Evolutionary conservation across 1,284 basidiomycete species (phyloP), one percentile per base, ranked within the genome.

Genomic region (Ceratobasidium theobromae): DNA sequence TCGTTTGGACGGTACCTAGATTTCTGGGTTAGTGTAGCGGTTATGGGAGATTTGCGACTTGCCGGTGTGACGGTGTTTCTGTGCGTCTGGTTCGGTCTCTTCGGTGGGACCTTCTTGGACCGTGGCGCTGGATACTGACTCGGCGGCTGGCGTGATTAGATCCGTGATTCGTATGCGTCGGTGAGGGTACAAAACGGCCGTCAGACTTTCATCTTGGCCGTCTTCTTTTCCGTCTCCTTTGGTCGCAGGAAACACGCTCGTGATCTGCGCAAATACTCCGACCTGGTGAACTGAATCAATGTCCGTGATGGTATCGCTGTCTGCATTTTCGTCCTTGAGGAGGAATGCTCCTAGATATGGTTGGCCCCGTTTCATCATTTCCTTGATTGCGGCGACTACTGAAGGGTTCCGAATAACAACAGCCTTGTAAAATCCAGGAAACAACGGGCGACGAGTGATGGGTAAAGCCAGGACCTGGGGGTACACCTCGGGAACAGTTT

Each of bases 311-410:
- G 96, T 85, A 76, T 99, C 97, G 72, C 89, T 89, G 77, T 99
- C 96, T 66, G 88, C 84, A 71, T 94, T 87, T 71, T 95, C 92
- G 75, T 98, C 95, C 80, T 98, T 98, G 73, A 98, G 87, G 45
- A 99, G 78, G 81, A 99, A 99, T 25, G 96, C 97, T 67, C 97
- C 96, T 68, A 99, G 86, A 77, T 99, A 99, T 0, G 95, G 95
- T 77, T 98, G 96, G 1, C 96, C 95, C 57, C 94, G 91, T 73
- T 91, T 88, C 84, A 98, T 92, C 82, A 96, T 92, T 74, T 98
- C 95, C 78, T 95, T 93, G 74, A 99, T 93, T 4, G 95, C 95
- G 18, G 90, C 87, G 68, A 98, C 95, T 38, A 99, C 96, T 0
- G 87, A 82, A 0, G 93, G 93, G 71, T 97, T 91, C 32, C 89